phyloP scores from a whole-genome alignment of 352 stramenopile species.

The Achlya hypogyna region DNA sequence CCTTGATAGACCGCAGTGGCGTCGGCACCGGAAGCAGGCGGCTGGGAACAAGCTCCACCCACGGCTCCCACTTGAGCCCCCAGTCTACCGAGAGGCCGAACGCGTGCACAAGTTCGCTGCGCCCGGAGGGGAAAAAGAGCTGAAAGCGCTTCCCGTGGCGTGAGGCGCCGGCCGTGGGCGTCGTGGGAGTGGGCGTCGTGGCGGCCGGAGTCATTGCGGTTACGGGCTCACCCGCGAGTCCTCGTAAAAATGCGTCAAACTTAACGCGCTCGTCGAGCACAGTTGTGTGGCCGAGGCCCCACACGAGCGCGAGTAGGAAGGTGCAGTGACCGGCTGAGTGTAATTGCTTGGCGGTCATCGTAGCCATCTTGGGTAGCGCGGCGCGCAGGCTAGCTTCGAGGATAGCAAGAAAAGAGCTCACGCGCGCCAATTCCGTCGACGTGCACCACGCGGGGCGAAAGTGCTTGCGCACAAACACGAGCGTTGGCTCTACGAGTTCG shows the following conservation, averaged over 20 bases:
- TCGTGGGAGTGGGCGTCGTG: not conserved
- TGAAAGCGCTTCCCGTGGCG: constrained; percentile 26
- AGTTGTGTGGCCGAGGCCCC: constrained; percentile 51
- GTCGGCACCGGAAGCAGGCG: constrained; percentile 29
- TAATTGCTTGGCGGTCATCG: constrained; percentile 56
- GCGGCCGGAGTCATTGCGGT: constrained; percentile 9
- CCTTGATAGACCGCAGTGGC: not conserved
- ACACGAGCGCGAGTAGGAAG: constrained; percentile 63
- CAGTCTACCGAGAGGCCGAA: constrained; percentile 61
- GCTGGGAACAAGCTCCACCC: constrained; percentile 49
- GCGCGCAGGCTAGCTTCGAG: constrained; percentile 43
- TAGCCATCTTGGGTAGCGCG: constrained; percentile 44
- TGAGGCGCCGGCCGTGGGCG: not conserved
- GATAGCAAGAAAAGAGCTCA: constrained; percentile 31
- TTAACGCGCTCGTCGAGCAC: constrained; percentile 36
- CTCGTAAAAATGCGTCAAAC: constrained; percentile 54
- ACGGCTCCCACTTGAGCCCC: constrained; percentile 63
- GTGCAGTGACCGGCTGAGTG: constrained; percentile 48
- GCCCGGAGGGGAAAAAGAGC: constrained; percentile 12
- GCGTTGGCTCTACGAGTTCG: constrained; percentile 31
- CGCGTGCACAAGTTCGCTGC: constrained; percentile 34
- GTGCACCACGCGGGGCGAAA: constrained; percentile 25
- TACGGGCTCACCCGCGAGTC: constrained; percentile 24
- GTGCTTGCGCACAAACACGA: constrained; percentile 35
- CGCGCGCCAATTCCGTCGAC: constrained; percentile 5